A percentile compares a stretch with the other conserved stretches of the same genome.
Conservation (phyloP, 140 eudicot species). For the Stevia rebaudiana region DNA sequence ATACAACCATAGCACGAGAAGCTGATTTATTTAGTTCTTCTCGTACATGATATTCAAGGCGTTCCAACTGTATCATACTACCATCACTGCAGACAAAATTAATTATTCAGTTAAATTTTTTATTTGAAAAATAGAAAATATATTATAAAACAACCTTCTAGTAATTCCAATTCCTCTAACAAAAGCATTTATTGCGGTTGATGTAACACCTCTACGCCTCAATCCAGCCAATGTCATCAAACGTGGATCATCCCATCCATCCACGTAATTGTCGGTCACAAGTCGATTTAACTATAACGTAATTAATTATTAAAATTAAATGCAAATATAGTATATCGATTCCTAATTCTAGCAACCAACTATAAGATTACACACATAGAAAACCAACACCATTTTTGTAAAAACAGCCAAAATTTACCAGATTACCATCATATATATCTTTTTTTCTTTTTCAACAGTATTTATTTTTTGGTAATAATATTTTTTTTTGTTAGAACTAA, state of each 20-base stretch:
- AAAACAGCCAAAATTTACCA: neutral
- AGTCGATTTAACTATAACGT: conserved; percentile 72
- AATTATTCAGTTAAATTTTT: neutral
- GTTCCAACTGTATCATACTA: conserved; percentile 69
- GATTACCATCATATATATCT: neutral
- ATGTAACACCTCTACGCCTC: conserved; percentile 88
- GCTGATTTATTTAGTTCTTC: conserved; percentile 92
- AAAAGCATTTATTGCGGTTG: conserved; percentile 77
- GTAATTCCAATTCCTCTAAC: conserved; percentile 94
- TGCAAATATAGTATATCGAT: neutral
- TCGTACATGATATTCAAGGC: conserved; percentile 78
- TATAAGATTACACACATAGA: too few relatives aligned
- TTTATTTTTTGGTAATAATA: neutral
- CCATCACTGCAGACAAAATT: conserved; percentile 57
- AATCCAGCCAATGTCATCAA: conserved; percentile 91
- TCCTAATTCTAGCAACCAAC: neutral
- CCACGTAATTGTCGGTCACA: conserved; percentile 82
- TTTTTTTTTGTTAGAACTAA: too few relatives aligned
- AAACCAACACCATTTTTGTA: neutral
- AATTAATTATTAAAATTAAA: neutral
- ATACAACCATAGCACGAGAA: conserved; percentile 83
- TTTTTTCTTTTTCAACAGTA: neutral
- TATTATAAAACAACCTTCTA: conserved; percentile 50
- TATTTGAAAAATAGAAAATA: neutral
- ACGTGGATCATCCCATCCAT: conserved; percentile 99